Conservation (phyloP, 23 red algal genomes). For the Gracilaria domingensis region DNA sequence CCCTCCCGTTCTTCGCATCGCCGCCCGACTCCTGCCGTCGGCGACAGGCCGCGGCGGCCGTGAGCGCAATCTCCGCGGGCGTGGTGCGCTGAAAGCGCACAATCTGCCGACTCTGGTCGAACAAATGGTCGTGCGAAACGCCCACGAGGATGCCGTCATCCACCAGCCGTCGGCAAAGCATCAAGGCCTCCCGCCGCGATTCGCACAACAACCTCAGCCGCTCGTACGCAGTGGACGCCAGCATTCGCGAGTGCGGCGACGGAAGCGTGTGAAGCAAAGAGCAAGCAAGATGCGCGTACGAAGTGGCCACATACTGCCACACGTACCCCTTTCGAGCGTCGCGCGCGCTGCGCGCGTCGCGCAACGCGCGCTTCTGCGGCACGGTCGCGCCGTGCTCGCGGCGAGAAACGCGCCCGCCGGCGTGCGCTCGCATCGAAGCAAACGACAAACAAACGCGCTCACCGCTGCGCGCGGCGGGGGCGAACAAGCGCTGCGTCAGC, state of each 20-base stretch:
- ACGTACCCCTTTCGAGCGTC: background rate
- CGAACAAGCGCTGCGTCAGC: too few species aligned
- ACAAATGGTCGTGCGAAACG: background rate
- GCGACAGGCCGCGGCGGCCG: background rate
- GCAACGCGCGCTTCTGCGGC: background rate
- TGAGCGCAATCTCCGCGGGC: slow-evolving; percentile 12
- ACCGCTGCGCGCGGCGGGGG: background rate
- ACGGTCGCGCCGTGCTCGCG: background rate
- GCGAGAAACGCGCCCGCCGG: background rate
- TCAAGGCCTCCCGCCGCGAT: background rate
- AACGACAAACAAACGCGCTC: background rate
- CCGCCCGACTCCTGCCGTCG: background rate
- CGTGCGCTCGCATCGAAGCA: background rate
- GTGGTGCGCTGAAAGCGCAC: slow-evolving; percentile 29
- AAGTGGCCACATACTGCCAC: background rate
- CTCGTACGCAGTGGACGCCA: slow-evolving; percentile 10
- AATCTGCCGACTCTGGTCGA: slow-evolving; percentile 17
- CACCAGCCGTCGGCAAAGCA: slow-evolving; percentile 13
- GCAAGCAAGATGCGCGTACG: slow-evolving; percentile 17
- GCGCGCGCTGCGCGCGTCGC: background rate
- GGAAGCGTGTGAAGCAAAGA: slow-evolving; percentile 8
- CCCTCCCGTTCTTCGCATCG: background rate
- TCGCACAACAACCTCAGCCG: slow-evolving; percentile 4
- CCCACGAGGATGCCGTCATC: slow-evolving; percentile 5
- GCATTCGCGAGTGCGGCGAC: background rate